Evolutionary conservation across 2,329 filamentous ascomycete genomes (phyloP).

Genomic region (Aspergillus caelatus): DNA sequence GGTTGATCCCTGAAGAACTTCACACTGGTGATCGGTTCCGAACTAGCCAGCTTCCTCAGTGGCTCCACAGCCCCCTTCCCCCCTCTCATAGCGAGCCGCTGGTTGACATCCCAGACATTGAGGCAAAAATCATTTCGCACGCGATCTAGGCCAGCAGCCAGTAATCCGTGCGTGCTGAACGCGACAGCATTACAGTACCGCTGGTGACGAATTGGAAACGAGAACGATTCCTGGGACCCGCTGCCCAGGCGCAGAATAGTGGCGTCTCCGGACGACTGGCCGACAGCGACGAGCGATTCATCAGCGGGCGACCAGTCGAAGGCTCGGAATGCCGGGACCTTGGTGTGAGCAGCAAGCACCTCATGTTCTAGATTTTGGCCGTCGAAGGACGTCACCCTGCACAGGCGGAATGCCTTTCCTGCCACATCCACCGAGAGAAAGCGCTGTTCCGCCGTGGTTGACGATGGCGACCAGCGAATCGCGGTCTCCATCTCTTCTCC

Average conservation of each 20-base stretch:
- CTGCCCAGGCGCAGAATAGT: conserved; percentile 60
- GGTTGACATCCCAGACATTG: conserved; percentile 66
- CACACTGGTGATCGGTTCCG: conserved; percentile 65
- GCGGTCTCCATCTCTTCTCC: conserved; percentile 46
- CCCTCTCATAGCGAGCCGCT: conserved; percentile 42
- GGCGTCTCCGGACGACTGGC: conserved; percentile 64
- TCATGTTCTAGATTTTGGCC: conserved; percentile 53
- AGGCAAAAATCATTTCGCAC: conserved; percentile 67
- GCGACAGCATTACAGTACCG: conserved; percentile 67
- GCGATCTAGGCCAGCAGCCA: conserved; percentile 65
- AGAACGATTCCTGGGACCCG: conserved; percentile 47
- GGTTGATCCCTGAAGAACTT: conserved; percentile 65
- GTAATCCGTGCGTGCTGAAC: conserved; percentile 58
- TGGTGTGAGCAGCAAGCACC: conserved; percentile 55
- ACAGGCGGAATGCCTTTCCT: conserved; percentile 61
- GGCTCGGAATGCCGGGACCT: conserved; percentile 63
- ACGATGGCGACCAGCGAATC: conserved; percentile 65
- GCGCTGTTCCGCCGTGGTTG: conserved; percentile 54
- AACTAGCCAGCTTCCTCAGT: conserved; percentile 62
- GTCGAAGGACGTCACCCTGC: conserved; percentile 50
- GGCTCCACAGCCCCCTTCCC: conserved; percentile 49
- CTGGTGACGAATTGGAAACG: conserved; percentile 64
- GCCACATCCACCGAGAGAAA: conserved; percentile 66
- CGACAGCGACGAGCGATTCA: conserved; percentile 61
- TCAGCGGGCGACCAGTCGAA: conserved; percentile 67